phyloP scores from a whole-genome alignment of 495 filamentous ascomycete species.

The Rhypophila decipiens region DNA sequence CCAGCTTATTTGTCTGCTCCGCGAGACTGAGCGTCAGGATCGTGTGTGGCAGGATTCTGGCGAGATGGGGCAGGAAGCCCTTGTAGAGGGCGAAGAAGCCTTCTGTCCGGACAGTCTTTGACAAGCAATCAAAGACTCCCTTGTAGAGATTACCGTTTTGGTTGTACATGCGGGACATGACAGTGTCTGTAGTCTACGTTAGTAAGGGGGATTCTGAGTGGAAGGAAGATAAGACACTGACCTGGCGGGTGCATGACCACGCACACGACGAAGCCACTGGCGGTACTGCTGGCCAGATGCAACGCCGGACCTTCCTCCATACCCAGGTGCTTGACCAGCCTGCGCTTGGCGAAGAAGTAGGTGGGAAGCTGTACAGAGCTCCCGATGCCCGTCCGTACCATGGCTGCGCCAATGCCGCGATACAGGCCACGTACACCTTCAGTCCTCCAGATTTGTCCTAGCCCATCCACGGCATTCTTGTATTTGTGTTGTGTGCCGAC shows the following conservation, averaged over 20 bases:
- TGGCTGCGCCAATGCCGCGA: constrained; percentile 85
- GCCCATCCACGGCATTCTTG: constrained; percentile 74
- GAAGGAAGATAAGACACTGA: constrained; percentile 30
- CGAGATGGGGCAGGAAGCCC: constrained; percentile 91
- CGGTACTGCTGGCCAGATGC: constrained; percentile 82
- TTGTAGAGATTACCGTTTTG: constrained; percentile 95
- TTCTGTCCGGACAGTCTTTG: constrained; percentile 86
- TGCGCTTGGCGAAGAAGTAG: constrained; percentile 95
- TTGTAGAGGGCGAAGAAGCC: constrained; percentile 95
- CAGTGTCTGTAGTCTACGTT: constrained; percentile 62
- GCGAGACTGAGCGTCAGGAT: constrained; percentile 88
- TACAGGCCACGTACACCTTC: constrained; percentile 84
- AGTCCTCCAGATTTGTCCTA: constrained; percentile 64
- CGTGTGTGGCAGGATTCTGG: constrained; percentile 90
- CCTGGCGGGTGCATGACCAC: constrained; percentile 97
- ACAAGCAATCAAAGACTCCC: constrained; percentile 85
- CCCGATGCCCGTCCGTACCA: constrained; percentile 94
- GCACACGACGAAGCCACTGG: constrained; percentile 93
- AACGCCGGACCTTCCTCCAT: constrained; percentile 89
- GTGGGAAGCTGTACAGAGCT: constrained; percentile 93
- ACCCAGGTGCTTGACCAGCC: constrained; percentile 68
- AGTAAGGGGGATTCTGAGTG: neutral
- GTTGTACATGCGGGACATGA: constrained; percentile 99
- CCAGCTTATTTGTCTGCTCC: constrained; percentile 92
- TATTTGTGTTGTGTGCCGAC: constrained; percentile 96